Evolutionary conservation across 1,284 basidiomycete species (phyloP).

Genomic region (Apiotrichum veenhuisii): DNA sequence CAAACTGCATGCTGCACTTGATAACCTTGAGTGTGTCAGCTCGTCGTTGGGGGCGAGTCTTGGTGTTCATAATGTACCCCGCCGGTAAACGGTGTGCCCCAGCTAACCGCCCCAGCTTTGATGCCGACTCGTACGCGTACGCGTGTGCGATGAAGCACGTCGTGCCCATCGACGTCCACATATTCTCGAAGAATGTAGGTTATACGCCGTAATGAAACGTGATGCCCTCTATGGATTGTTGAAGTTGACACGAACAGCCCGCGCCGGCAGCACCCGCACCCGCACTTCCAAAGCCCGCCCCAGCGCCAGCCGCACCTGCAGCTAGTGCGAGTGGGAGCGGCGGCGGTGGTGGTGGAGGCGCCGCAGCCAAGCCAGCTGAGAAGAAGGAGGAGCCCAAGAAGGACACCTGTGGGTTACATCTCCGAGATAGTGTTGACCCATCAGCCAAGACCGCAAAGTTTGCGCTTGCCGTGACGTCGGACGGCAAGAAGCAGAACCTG

Average conservation of each 20-base stretch:
- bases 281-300: background rate
- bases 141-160: conserved; percentile 44
- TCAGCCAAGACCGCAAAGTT: conserved; percentile 16
- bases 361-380: background rate
- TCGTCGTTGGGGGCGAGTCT: no score
- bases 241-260: background rate
- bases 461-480: conserved; percentile 18
- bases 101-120: conserved; percentile 22
- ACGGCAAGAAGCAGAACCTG: background rate
- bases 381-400: conserved; percentile 6
- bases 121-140: conserved; percentile 45
- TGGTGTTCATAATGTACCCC: no score
- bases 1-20: no score
- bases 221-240: background rate
- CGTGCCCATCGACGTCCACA: conserved; percentile 34
- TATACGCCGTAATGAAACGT: background rate
- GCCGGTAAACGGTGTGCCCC: background rate
- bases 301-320: background rate
- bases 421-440: background rate
- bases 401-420: background rate
- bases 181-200: conserved; percentile 38
- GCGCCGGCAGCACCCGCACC: background rate
- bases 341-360: no score
- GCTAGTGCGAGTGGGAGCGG: background rate
- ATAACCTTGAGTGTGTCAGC: no score